Conservation (phyloP, 1,139 yeast species). For the Candida anutae region DNA sequence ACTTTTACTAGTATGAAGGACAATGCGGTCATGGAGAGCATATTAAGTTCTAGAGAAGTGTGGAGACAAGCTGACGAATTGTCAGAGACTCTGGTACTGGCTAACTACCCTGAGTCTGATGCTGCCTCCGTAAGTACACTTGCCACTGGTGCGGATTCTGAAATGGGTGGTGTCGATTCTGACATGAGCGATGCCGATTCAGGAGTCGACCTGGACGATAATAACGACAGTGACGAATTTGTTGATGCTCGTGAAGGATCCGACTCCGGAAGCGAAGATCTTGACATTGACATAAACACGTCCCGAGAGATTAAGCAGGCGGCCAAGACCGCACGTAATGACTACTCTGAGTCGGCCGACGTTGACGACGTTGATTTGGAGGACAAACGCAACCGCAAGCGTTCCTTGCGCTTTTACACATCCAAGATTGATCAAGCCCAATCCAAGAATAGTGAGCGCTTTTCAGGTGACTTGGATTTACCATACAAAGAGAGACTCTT, state of each 20-base stretch:
- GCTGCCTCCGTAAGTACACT: constrained; percentile 1
- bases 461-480: constrained; percentile 79
- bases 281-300: constrained; percentile 44
- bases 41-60: constrained; percentile 73
- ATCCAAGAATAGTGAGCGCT: constrained; percentile 46
- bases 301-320: constrained; percentile 38
- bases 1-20: constrained; percentile 65
- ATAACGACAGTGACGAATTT: constrained; percentile 18
- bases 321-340: constrained; percentile 25
- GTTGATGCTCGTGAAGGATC: constrained; percentile 6
- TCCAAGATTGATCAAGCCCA: constrained; percentile 88
- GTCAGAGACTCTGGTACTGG: constrained; percentile 10
- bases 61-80: constrained; percentile 74
- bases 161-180: constrained; percentile 10
- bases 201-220: constrained; percentile 12
- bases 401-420: constrained; percentile 88
- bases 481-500: constrained; percentile 89
- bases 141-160: constrained; percentile 5
- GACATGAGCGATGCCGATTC: constrained; percentile 14
- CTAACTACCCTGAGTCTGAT: background rate
- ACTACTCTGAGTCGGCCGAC: constrained; percentile 56
- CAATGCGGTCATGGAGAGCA: constrained; percentile 81
- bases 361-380: constrained; percentile 75
- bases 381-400: constrained; percentile 77
- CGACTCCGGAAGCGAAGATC: constrained; percentile 18